Conservation (phyloP, 2,329 filamentous ascomycete genomes). For the Chaetomiaceae sp. region DNA sequence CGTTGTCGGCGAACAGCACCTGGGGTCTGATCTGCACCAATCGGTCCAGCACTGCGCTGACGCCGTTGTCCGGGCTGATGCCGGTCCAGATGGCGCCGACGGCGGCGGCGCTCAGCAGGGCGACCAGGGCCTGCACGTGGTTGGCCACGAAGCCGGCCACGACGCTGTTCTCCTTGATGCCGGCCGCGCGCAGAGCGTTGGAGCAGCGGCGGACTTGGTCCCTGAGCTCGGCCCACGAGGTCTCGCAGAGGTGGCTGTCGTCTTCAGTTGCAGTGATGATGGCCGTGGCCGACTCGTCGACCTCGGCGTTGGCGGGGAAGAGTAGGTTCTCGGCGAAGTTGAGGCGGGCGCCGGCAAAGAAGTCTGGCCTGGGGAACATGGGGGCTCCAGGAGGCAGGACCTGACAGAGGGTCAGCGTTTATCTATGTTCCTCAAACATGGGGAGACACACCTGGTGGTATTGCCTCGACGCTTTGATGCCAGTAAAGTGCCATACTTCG, state of each 20-base stretch:
- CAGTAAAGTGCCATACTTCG: slow-evolving; percentile 76
- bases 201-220: slow-evolving; percentile 71
- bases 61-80: slow-evolving; percentile 86
- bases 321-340: slow-evolving; percentile 97
- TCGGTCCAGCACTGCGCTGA: slow-evolving; percentile 83
- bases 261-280: slow-evolving; percentile 77
- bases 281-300: slow-evolving; percentile 57
- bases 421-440: no score
- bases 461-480: slow-evolving; percentile 60
- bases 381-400: slow-evolving; percentile 60
- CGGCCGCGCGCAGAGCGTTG: slow-evolving; percentile 59
- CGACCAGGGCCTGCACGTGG: slow-evolving; percentile 77
- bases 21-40: slow-evolving; percentile 78
- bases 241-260: slow-evolving; percentile 49
- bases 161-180: slow-evolving; percentile 51
- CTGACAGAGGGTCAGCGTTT: no score
- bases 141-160: slow-evolving; percentile 81
- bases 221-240: slow-evolving; percentile 73
- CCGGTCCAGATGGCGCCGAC: slow-evolving; percentile 89
- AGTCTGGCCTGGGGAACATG: slow-evolving; percentile 82
- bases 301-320: slow-evolving; percentile 56
- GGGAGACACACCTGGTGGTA: slow-evolving; percentile 48
- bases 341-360: slow-evolving; percentile 71
- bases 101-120: slow-evolving; percentile 77
- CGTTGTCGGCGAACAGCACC: slow-evolving; percentile 81